phyloP scores from a whole-genome alignment of 192 early-diverging fungal genomes.

The Backusella sp. region DNA sequence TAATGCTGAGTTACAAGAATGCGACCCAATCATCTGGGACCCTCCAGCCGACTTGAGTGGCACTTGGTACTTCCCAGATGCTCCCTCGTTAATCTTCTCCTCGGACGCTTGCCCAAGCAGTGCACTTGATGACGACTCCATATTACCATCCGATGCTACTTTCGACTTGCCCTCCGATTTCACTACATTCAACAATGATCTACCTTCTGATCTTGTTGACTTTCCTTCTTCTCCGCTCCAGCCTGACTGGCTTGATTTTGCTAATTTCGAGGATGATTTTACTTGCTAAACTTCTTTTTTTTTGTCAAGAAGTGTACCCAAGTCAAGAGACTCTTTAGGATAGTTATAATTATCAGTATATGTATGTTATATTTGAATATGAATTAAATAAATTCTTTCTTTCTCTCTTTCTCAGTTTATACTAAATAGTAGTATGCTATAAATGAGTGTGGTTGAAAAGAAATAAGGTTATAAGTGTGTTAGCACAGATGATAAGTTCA shows the following conservation, averaged over 20 bases:
- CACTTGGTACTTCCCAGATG: background rate
- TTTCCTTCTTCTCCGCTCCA: background rate
- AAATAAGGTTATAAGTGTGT: no score
- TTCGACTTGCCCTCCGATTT: background rate
- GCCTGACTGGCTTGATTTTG: conserved; percentile 5
- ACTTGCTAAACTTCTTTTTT: background rate
- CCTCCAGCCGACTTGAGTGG: background rate
- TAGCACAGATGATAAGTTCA: no score
- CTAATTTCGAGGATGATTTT: conserved; percentile 9
- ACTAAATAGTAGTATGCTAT: background rate
- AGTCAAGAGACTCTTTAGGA: background rate
- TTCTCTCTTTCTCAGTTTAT: background rate
- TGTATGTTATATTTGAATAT: background rate
- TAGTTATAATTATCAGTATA: background rate
- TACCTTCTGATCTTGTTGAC: background rate
- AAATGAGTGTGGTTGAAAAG: no score
- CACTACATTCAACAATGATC: background rate
- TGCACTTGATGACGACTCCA: background rate
- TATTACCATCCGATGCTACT: background rate
- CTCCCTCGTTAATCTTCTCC: background rate
- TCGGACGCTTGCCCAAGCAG: background rate
- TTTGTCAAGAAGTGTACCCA: background rate
- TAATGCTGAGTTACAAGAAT: background rate
- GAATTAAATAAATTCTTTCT: background rate
- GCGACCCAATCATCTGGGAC: background rate